phyloP scores from a whole-genome alignment of 768 basidiomycete species.

The Xerocomellus amylosporus region DNA sequence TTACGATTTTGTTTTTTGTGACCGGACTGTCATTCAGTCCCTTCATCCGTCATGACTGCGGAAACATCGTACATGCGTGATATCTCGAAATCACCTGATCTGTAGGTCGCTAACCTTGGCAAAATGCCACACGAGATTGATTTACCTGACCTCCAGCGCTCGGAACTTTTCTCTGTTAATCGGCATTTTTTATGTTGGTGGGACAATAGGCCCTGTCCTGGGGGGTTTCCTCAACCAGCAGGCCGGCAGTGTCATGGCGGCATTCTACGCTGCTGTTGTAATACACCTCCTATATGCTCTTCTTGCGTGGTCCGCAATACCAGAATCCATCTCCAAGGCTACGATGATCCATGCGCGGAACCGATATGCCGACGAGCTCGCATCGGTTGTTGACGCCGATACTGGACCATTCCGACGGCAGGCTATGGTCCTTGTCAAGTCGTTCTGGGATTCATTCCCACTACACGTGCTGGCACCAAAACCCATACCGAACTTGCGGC shows the following conservation, averaged over 20 bases:
- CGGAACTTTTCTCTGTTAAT: conserved; percentile 1
- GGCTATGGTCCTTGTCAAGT: background rate
- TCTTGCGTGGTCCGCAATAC: background rate
- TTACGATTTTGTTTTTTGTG: background rate
- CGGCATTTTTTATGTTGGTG: background rate
- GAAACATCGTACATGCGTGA: conserved; percentile 2
- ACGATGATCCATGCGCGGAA: background rate
- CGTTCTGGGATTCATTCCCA: conserved; percentile 5
- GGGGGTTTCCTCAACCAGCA: background rate
- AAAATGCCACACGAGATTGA: background rate
- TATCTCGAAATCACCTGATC: background rate
- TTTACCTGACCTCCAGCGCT: background rate
- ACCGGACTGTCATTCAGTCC: background rate
- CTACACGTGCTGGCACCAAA: background rate
- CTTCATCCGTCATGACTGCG: background rate
- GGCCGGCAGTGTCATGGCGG: background rate
- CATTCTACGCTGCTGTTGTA: background rate
- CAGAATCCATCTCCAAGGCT: background rate
- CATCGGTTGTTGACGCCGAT: background rate
- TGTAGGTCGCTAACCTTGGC: background rate
- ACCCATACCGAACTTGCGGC: background rate
- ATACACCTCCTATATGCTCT: background rate
- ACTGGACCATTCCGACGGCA: background rate
- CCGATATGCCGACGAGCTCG: background rate
- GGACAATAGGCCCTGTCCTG: background rate